phyloP scores from a whole-genome alignment of 179 eudicot genomes.

The Gypsophila paniculata region DNA sequence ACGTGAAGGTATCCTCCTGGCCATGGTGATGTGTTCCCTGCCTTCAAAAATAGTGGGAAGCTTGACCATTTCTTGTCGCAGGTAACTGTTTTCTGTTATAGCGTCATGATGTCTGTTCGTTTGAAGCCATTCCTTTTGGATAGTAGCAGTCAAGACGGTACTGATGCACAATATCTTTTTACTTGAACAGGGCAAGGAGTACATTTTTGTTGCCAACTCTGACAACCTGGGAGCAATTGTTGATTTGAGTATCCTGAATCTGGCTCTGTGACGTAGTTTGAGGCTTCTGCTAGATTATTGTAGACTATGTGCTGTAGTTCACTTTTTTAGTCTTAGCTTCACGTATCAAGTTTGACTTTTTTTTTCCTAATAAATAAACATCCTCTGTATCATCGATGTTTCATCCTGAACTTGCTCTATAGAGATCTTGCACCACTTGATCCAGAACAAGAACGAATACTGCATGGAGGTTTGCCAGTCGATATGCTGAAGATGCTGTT shows the following conservation, averaged over 20 bases:
- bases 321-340: background rate
- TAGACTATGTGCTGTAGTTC: slow-evolving; percentile 7
- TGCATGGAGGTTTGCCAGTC: slow-evolving; percentile 82
- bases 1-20: slow-evolving; percentile 96
- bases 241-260: slow-evolving; percentile 90
- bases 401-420: slow-evolving; percentile 47
- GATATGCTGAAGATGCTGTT: background rate
- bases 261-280: slow-evolving; percentile 5
- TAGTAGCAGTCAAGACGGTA: background rate
- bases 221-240: slow-evolving; percentile 97
- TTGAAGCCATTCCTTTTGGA: background rate
- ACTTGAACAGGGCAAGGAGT: slow-evolving; percentile 84
- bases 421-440: slow-evolving; percentile 89
- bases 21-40: slow-evolving; percentile 95
- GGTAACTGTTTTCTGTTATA: slow-evolving; percentile 35
- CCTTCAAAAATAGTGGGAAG: slow-evolving; percentile 94
- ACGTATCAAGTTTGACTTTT: background rate
- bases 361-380: background rate
- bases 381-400: slow-evolving; percentile 1
- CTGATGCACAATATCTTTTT: slow-evolving; percentile 1
- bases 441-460: slow-evolving; percentile 85
- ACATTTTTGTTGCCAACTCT: slow-evolving; percentile 90
- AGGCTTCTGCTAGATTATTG: slow-evolving; percentile 6
- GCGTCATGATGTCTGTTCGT: background rate
- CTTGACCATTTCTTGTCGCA: slow-evolving; percentile 81